Conservation (phyloP, 2,329 filamentous ascomycete species). For the Capronia americana region DNA sequence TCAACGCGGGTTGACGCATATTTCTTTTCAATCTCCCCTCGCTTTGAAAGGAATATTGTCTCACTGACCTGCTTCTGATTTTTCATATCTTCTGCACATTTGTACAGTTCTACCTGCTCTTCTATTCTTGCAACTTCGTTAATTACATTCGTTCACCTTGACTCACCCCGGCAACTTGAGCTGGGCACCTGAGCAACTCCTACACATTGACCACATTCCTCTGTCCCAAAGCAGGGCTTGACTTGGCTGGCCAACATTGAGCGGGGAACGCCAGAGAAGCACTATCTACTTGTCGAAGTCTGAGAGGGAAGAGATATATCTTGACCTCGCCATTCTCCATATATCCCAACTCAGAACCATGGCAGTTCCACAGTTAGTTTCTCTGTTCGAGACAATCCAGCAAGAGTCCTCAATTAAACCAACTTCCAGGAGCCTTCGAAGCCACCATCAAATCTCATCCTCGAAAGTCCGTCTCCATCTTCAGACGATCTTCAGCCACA, state of each 20-base stretch:
- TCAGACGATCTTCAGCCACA: constrained; percentile 36
- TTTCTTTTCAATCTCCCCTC: constrained; percentile 14
- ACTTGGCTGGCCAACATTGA: constrained; percentile 31
- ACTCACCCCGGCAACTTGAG: constrained; percentile 4
- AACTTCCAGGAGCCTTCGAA: constrained; percentile 30
- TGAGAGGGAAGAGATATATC: neutral
- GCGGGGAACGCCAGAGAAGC: neutral
- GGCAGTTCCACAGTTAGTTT: constrained; percentile 37
- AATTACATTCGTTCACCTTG: constrained; percentile 6
- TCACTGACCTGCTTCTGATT: constrained; percentile 27
- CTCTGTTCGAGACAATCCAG: constrained; percentile 33
- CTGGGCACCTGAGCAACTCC: neutral
- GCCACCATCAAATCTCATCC: constrained; percentile 27
- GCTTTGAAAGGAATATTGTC: constrained; percentile 27
- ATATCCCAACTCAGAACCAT: constrained; percentile 16
- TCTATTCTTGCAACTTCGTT: constrained; percentile 8
- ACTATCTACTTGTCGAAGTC: neutral
- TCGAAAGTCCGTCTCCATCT: constrained; percentile 33
- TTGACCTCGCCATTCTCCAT: constrained; percentile 4
- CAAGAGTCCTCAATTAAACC: constrained; percentile 30
- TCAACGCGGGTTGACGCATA: constrained; percentile 22
- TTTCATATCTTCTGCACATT: constrained; percentile 5
- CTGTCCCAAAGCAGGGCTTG: constrained; percentile 13
- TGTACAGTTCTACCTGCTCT: constrained; percentile 13
- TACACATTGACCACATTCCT: constrained; percentile 28